These are phyloP conservation scores for Aspergillus funiculosus DNA, from an alignment of 495 filamentous ascomycete genomes.

Conservation along the genomic window DNA sequence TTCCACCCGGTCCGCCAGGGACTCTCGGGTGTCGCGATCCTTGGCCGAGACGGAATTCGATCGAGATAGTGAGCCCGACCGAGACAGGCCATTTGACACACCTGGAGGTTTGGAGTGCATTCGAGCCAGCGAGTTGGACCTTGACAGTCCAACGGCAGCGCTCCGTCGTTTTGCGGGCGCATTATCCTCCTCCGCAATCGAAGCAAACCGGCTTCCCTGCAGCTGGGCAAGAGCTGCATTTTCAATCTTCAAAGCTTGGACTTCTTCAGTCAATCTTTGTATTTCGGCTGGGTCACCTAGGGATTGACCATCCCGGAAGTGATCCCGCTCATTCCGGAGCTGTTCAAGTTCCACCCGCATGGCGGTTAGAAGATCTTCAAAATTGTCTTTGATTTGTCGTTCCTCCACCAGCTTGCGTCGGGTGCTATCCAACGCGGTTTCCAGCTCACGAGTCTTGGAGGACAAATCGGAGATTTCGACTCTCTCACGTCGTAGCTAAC, in stretches of 20 bases:
- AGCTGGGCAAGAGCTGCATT: conserved; percentile 48
- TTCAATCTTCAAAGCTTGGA: conserved; percentile 53
- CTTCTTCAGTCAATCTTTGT: conserved; percentile 61
- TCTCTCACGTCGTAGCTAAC: conserved; percentile 44
- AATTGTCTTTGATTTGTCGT: conserved; percentile 82
- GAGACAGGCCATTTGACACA: conserved; percentile 28
- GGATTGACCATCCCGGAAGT: conserved; percentile 78
- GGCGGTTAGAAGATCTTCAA: conserved; percentile 82
- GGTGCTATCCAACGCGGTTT: conserved; percentile 71
- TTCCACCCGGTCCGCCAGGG: conserved; percentile 76
- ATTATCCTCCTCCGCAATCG: conserved; percentile 58
- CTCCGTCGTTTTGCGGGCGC: conserved; percentile 21
- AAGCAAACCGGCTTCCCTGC: conserved; percentile 49
- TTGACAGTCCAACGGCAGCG: conserved; percentile 45
- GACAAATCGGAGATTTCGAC: conserved; percentile 38
- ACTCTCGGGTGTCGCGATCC: conserved; percentile 59
- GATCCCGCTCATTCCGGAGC: conserved; percentile 81
- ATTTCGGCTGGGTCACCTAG: conserved; percentile 70
- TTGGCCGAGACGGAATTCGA: conserved; percentile 59
- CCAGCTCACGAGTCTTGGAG: conserved; percentile 60
- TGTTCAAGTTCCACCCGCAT: conserved; percentile 76
- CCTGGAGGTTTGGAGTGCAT: conserved; percentile 28
- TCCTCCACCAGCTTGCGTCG: conserved; percentile 79
- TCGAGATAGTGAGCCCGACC: conserved; percentile 43
- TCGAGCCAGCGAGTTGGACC: conserved; percentile 59